Conservation (phyloP, 75 land plant genomes). For the Cryptomeria japonica region DNA sequence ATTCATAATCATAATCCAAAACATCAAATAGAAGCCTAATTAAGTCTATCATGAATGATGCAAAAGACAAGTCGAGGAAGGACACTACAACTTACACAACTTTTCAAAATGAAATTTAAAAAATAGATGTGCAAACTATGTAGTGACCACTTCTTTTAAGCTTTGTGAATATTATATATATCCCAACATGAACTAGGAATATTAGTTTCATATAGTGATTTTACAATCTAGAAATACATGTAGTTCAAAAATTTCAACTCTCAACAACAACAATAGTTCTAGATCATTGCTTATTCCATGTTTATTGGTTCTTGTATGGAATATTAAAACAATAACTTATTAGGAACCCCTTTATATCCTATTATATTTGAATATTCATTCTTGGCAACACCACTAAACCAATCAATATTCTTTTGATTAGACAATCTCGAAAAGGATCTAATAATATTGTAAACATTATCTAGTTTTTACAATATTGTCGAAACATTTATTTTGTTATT, state of each 20-base stretch:
- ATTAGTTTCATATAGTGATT: not conserved
- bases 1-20: no score
- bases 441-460: constrained; percentile 62
- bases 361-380: constrained; percentile 81
- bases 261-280: not conserved
- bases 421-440: no score
- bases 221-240: not conserved
- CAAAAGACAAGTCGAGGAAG: no score
- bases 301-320: not conserved
- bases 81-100: no score
- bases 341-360: constrained; percentile 91
- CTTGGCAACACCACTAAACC: constrained; percentile 73
- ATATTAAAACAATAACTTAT: constrained; percentile 52
- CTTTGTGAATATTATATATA: not conserved
- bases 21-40: no score
- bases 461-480: constrained; percentile 45
- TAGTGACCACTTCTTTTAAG: no score
- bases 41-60: no score
- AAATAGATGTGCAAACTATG: not conserved
- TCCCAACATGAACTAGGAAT: not conserved
- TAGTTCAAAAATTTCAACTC: not conserved
- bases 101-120: not conserved
- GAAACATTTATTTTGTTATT: constrained; percentile 36
- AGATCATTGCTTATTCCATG: not conserved
- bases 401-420: no score